Evolutionary conservation across 106 monocot species (phyloP), one percentile per base, ranked within the genome.

Genomic region (Allium cepa): DNA sequence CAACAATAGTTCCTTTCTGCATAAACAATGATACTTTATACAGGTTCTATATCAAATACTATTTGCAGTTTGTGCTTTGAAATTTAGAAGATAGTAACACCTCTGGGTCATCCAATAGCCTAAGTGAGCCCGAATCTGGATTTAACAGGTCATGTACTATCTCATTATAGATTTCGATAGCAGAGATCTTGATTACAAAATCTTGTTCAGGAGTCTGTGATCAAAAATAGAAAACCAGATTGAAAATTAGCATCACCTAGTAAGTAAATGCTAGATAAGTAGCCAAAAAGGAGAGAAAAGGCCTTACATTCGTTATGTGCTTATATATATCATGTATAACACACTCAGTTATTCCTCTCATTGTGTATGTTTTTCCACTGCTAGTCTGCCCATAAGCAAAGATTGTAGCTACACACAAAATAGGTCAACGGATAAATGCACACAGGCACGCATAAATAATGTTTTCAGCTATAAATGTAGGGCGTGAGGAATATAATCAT

Each of bases 321-420:
- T 76, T 85, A 71, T 99, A 99, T 49, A 99, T 99, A 71, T 99
- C 99, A 61, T 72, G 75, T 27, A 99, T 83, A 74, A 93, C 93
- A 74, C 74, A 87, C 50, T 99, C 99, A 16, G 87, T 93, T 22
- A 99, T 76, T 11, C 90, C 87, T 79, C 83, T 82, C 93, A 99
- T 93, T 7, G 99, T 97, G 61, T 73, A 90, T 62, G 94, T 94
- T 77, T 94, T 91, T 46, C 94, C 90, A 64, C 94, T 94, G 84
- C 99, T 92, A 28, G 99, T 99, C 70, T 99, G 99, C 12, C 99
- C 99, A 66, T 99, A 93, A 49, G 99, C 99, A 80, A 99, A 99
- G 55, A 99, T 99, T 15, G 99, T 99, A 69, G 93, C 99, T 99
- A 60, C 73, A 60, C 73, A 22, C 52, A 71, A 22, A 75, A 5